These are phyloP conservation scores for Castanea sativa DNA, from an alignment of 306 rosid genomes.

Conservation along the genomic window DNA sequence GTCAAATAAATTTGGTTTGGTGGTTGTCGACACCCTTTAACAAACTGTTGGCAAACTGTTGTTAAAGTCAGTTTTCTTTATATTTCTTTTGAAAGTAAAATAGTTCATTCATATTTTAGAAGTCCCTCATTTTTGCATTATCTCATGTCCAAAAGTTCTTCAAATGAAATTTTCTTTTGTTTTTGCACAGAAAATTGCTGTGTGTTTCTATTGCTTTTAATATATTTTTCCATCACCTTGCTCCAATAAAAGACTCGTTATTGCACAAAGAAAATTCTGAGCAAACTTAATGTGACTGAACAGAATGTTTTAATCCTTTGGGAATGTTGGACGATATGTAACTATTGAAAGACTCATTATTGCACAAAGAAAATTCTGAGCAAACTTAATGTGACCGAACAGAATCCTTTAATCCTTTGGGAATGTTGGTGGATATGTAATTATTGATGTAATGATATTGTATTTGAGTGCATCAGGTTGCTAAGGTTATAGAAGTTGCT, in stretches of 20 bases:
- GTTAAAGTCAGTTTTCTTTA: background rate
- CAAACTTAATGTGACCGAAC: slow-evolving; percentile 3
- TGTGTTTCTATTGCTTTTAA: background rate
- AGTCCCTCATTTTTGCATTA: background rate
- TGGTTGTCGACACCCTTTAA: background rate
- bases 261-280: background rate
- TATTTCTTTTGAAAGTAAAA: background rate
- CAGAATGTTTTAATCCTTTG: no score
- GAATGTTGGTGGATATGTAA: slow-evolving; percentile 8
- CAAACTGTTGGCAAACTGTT: background rate
- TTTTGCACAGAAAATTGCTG: background rate
- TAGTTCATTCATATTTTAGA: background rate
- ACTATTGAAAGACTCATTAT: background rate
- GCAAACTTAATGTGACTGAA: background rate
- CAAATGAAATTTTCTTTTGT: background rate
- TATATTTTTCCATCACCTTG: background rate
- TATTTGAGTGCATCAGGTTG: slow-evolving; percentile 73
- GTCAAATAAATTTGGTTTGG: background rate
- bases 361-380: background rate
- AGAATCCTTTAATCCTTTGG: slow-evolving; percentile 7
- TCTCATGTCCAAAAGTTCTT: background rate
- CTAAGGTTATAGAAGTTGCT: slow-evolving; percentile 83
- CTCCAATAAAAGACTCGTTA: background rate
- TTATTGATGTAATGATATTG: slow-evolving; percentile 7
- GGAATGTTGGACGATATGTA: no score